Evolutionary conservation across 805 yeast species (phyloP).

Genomic region (Isabelozyma heimii): DNA sequence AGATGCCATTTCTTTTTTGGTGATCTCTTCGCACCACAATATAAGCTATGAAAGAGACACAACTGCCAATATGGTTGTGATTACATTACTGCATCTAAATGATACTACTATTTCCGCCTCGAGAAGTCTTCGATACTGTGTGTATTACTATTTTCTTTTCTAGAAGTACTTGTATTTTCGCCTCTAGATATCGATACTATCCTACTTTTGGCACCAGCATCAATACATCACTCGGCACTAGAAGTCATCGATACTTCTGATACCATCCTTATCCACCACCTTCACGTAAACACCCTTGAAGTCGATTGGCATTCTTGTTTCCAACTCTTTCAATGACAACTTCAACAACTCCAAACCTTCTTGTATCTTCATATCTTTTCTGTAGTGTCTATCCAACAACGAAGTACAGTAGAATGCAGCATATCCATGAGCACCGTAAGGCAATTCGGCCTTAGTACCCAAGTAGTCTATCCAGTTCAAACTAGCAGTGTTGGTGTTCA

Average conservation of each 20-base stretch:
- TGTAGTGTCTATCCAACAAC: constrained; percentile 85
- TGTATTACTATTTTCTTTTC: too few species aligned
- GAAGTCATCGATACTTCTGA: constrained; percentile 31
- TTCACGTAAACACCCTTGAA: constrained; percentile 82
- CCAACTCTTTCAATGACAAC: constrained; percentile 73
- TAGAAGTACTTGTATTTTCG: too few species aligned
- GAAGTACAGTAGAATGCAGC: constrained; percentile 96
- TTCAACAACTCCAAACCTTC: constrained; percentile 77
- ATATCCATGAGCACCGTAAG: constrained; percentile 97
- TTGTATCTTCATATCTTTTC: constrained; percentile 66
- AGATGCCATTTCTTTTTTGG: too few species aligned
- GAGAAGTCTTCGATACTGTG: too few species aligned
- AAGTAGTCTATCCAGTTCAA: constrained; percentile 90
- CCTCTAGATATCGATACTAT: too few species aligned
- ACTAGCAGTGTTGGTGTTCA: constrained; percentile 54
- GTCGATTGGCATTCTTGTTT: constrained; percentile 86
- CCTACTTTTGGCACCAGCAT: too few species aligned
- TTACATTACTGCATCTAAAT: too few species aligned
- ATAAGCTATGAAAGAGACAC: too few species aligned
- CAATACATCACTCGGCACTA: background rate
- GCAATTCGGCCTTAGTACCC: constrained; percentile 87
- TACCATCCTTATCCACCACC: constrained; percentile 62
- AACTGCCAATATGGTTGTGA: too few species aligned
- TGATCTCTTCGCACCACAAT: too few species aligned
- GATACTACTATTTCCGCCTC: too few species aligned